Percentiles rank a stretch among this genome's conserved stretches.
Evolutionary conservation across 2,329 filamentous ascomycete species (phyloP).

Genomic region (Endoconidiophora polonica): DNA sequence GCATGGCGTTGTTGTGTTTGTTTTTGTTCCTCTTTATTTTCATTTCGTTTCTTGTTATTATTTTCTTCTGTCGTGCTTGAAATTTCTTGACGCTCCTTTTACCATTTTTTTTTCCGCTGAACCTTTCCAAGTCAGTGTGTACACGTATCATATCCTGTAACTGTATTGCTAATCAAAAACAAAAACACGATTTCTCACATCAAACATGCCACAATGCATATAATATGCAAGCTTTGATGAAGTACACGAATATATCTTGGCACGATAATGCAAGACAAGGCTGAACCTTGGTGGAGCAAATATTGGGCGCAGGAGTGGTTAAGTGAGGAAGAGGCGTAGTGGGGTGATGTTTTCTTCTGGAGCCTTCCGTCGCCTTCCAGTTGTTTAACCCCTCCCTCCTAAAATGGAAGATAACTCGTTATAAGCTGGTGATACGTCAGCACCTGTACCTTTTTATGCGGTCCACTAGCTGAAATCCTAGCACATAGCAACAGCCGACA

Average conservation of each 20-base stretch:
- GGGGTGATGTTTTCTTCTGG: conserved; percentile 11
- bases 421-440: too few species aligned
- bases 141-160: neutral
- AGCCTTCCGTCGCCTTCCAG: conserved; percentile 1
- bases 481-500: neutral
- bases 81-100: neutral
- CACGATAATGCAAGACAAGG: conserved; percentile 3
- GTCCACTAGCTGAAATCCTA: too few species aligned
- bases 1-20: conserved; percentile 10
- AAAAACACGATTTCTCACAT: too few species aligned
- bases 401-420: too few species aligned
- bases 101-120: neutral
- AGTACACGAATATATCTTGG: too few species aligned
- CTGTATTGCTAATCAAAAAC: too few species aligned
- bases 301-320: neutral
- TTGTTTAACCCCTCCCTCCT: neutral
- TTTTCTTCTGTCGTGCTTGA: neutral
- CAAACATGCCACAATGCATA: too few species aligned
- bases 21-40: neutral
- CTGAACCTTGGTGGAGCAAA: neutral
- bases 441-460: too few species aligned
- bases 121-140: neutral
- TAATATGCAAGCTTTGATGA: too few species aligned
- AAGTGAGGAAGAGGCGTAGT: neutral
- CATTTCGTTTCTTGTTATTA: neutral